phyloP scores from a whole-genome alignment of 257 asterid species.

The Paraleonurus japonicus region DNA sequence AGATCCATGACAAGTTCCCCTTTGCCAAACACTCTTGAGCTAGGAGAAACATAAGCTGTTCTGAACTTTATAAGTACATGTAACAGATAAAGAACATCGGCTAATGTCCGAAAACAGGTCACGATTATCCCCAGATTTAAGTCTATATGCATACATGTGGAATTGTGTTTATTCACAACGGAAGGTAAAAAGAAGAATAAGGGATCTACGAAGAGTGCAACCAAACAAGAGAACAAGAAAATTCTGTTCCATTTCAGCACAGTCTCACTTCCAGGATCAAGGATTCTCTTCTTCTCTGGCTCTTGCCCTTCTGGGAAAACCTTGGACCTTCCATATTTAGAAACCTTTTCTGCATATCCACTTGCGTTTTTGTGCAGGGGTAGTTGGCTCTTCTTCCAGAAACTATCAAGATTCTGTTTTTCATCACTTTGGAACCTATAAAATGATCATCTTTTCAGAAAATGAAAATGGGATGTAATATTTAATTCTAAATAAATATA shows the following conservation, averaged over 20 bases:
- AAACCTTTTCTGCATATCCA: conserved; percentile 37
- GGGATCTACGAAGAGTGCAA: conserved; percentile 84
- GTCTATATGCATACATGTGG: conserved; percentile 79
- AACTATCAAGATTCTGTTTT: conserved; percentile 43
- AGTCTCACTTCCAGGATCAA: conserved; percentile 83
- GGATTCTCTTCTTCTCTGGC: conserved; percentile 39
- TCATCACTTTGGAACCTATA: conserved; percentile 64
- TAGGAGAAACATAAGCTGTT: conserved; percentile 82
- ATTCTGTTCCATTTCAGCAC: conserved; percentile 76
- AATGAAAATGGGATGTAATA: background rate
- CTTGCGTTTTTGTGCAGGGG: conserved; percentile 40
- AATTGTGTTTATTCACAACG: conserved; percentile 38
- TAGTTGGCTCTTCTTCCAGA: conserved; percentile 44
- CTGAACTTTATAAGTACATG: conserved; percentile 67
- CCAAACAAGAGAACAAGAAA: conserved; percentile 69
- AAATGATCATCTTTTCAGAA: background rate
- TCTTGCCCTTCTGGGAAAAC: conserved; percentile 65
- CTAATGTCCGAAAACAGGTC: conserved; percentile 69
- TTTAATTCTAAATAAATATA: too few species aligned
- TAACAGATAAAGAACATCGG: conserved; percentile 63
- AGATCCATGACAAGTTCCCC: conserved; percentile 88
- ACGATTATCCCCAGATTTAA: conserved; percentile 61
- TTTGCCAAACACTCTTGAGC: conserved; percentile 85
- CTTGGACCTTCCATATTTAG: conserved; percentile 56
- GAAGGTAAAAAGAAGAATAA: conserved; percentile 79